Base-by-base conservation (phyloP, 2,329 filamentous ascomycete genomes). In the Teratosphaeria pseudoeucalypti region DNA sequence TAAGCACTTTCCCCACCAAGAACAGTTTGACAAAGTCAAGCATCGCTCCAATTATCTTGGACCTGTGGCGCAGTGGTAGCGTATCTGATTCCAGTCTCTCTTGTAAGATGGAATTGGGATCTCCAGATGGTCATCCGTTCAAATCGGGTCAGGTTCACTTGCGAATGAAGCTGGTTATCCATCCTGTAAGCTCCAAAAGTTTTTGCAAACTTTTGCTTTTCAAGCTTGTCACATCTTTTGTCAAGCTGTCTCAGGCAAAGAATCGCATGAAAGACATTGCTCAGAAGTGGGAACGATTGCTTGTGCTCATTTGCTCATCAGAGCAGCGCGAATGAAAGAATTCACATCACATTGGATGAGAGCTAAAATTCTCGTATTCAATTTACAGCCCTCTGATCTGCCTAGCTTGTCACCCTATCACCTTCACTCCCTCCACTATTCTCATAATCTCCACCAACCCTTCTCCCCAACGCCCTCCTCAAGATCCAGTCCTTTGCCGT, bases 401-500 rank as follows among this genome's bases (percentile, higher is more conserved):
- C n/a, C 43, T 49, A 49, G 2, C 9, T 23, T 57, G 58, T 61
- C 10, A 55, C 27, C 49, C 61, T 58, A 19, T 11, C 56, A 10
- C 55, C 59, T 63, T 75, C 74, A 19, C 71, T 75, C 49, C 74
- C 73, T 6, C 49, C 58, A 65, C 71, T 70, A 59, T 63, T 63
- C 59, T 68, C 69, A 68, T 67, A 75, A 29, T 70, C 69, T 57
- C 66, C 72, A 54, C 65, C 67, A 49, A 59, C 59, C 57, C 73
- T 65, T 57, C 71, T 68, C 32, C 72, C 73, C 63, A 76, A 63
- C 56, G 72, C 72, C 52, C 75, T 64, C 57, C 73, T 70, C 58
- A 76, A 57, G 60, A 77, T 75, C 76, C 75, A 78, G 29, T 68
- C 64, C 59, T 69, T 67, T 11, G 68, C 66, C 34, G 61, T 68